Conservation (phyloP, 805 yeast species). For the Myxozyma melibiosi region DNA sequence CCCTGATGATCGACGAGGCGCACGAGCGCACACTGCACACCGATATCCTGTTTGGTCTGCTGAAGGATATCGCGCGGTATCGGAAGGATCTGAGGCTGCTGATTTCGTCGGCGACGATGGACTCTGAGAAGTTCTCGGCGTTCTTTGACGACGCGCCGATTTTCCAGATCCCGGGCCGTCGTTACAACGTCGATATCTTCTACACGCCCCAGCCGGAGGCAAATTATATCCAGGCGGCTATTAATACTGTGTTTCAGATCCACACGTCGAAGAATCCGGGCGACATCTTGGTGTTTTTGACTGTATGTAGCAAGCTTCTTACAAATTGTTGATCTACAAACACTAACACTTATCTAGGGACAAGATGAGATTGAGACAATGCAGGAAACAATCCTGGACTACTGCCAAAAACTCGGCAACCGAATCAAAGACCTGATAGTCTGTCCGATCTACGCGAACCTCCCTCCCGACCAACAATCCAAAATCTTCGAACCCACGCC, state of each 20-base stretch:
- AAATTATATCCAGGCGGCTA: constrained; percentile 80
- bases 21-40: constrained; percentile 96
- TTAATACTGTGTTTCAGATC: constrained; percentile 83
- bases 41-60: constrained; percentile 83
- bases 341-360: constrained; percentile 49
- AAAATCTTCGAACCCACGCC: constrained; percentile 90
- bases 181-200: constrained; percentile 84
- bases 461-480: constrained; percentile 89
- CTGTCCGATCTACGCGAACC: constrained; percentile 85
- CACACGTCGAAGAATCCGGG: constrained; percentile 79
- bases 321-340: no score
- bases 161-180: constrained; percentile 75
- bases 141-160: constrained; percentile 84
- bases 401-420: constrained; percentile 63
- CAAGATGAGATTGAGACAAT: constrained; percentile 90
- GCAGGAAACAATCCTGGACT: constrained; percentile 70
- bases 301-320: no score
- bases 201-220: constrained; percentile 82
- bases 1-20: constrained; percentile 93
- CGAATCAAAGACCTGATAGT: constrained; percentile 67
- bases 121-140: constrained; percentile 75
- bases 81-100: constrained; percentile 77
- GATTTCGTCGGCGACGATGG: constrained; percentile 92
- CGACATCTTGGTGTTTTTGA: constrained; percentile 70
- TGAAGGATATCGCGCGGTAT: constrained; percentile 68